Base-by-base conservation (phyloP, 2,329 filamentous ascomycete genomes). In the Clonostachys solani region DNA sequence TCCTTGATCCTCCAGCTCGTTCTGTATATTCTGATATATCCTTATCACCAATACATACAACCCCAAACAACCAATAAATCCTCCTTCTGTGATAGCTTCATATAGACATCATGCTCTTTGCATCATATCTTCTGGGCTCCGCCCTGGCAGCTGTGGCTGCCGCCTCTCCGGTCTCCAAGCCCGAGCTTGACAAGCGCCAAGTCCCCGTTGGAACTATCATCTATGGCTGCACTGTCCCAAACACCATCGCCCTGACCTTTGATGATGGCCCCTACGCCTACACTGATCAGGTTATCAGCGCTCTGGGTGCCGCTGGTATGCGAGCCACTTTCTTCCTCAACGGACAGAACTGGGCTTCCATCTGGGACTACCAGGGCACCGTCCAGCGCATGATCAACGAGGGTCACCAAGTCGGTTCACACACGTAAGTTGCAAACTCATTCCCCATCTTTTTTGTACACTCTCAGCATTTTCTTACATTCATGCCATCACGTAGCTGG, bases 271-370 rank as follows among this genome's bases (percentile, higher is more conserved):
- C 76, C 2, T 75, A 72, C 49, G 58, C 66, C 46, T 78, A 73
- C 55, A 80, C 75, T 0, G 65, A 60, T 3, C 61, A 65, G 42
- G 61, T 80, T 3, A 62, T 81, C n/a, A 73, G 80, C 54, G 73
- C 70, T 15, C 65, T 81, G 16, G 67, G 77, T 54, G 57, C 58
- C 5, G 69, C 67, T 7, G 69, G 67, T 8, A 75, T 70, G 40
- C 78, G 77, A 57, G 77, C 69, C 6, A 80, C 75, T 4, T 80
- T 78, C 60, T 80, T 78, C 63, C 69, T 70, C 56, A 77, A 73
- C 0, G 74, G 74, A 2, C 76, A 72, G 1, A 63, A 77, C 19
- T 75, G 75, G 44, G 73, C 68, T 8, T 76, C 73, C 53, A 74
- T 77, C 54, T 76, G 75, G 58, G 69, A 71, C 51, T 75, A 74